These are phyloP conservation scores for Psilocybe mexicana DNA, from an alignment of 1,284 basidiomycete genomes.

Conservation along the genomic window DNA sequence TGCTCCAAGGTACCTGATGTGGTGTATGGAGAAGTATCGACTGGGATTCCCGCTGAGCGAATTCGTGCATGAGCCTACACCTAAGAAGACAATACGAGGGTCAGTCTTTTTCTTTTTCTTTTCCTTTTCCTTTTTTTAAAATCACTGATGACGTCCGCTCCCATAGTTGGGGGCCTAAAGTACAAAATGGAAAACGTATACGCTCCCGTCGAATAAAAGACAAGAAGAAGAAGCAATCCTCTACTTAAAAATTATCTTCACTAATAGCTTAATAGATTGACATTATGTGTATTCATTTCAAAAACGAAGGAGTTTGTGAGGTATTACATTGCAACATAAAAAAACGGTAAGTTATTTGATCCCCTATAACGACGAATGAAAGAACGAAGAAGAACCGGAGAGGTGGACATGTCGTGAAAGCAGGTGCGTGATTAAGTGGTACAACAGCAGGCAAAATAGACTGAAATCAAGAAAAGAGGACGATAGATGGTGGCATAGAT, in stretches of 20 bases:
- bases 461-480: background rate
- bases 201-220: conserved; percentile 56
- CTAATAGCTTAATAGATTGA: conserved; percentile 9
- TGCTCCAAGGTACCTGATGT: conserved; percentile 67
- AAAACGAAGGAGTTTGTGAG: background rate
- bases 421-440: background rate
- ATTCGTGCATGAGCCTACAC: conserved; percentile 64
- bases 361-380: background rate
- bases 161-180: conserved; percentile 56
- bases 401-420: background rate
- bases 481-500: background rate
- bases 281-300: background rate
- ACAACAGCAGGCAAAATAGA: background rate
- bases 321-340: too few relatives aligned
- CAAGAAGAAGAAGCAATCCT: conserved; percentile 22
- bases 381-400: background rate
- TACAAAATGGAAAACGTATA: conserved; percentile 76
- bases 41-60: conserved; percentile 52
- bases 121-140: background rate
- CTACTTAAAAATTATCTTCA: background rate
- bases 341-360: too few relatives aligned
- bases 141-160: conserved; percentile 4
- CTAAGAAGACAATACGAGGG: conserved; percentile 79
- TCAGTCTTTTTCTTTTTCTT: conserved; percentile 36
- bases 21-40: conserved; percentile 81